phyloP scores from a whole-genome alignment of 495 filamentous ascomycete species.

The Tuber borchii region DNA sequence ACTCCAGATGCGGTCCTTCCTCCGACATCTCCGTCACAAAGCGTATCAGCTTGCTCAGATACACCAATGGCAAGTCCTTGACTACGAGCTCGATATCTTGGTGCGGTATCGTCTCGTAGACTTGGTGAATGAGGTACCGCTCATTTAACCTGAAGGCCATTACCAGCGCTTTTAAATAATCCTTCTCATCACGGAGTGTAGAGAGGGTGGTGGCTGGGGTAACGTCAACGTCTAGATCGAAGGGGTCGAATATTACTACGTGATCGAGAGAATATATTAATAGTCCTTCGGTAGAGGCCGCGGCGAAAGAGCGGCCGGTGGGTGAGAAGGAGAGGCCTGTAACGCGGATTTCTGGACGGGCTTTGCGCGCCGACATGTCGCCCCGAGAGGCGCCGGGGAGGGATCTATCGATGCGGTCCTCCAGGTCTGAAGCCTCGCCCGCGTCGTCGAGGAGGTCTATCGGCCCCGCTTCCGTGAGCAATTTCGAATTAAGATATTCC shows the following conservation, averaged over 20 bases:
- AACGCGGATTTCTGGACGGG: constrained; percentile 77
- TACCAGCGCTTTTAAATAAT: constrained; percentile 83
- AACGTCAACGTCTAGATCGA: constrained; percentile 87
- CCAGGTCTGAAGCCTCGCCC: constrained; percentile 81
- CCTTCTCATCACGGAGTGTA: constrained; percentile 63
- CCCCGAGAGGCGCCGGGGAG: constrained; percentile 85
- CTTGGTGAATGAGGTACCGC: constrained; percentile 63
- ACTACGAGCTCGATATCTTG: constrained; percentile 72
- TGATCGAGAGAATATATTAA: constrained; percentile 85
- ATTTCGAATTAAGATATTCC: constrained; percentile 86
- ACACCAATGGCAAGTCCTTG: constrained; percentile 72
- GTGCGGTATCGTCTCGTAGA: constrained; percentile 77
- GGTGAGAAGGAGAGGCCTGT: constrained; percentile 79
- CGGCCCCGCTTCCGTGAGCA: constrained; percentile 85
- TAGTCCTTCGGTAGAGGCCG: constrained; percentile 87
- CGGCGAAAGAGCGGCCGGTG: constrained; percentile 82
- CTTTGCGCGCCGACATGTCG: constrained; percentile 69
- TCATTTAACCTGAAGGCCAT: constrained; percentile 97
- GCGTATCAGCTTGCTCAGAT: constrained; percentile 70
- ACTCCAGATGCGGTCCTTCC: constrained; percentile 84
- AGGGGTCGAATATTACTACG: constrained; percentile 78
- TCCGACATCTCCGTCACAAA: constrained; percentile 85
- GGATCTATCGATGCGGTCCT: constrained; percentile 72
- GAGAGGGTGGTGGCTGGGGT: constrained; percentile 74
- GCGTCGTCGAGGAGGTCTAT: constrained; percentile 72